Conservation (phyloP, 495 filamentous ascomycete genomes). For the Sphaerosporella brunnea region DNA sequence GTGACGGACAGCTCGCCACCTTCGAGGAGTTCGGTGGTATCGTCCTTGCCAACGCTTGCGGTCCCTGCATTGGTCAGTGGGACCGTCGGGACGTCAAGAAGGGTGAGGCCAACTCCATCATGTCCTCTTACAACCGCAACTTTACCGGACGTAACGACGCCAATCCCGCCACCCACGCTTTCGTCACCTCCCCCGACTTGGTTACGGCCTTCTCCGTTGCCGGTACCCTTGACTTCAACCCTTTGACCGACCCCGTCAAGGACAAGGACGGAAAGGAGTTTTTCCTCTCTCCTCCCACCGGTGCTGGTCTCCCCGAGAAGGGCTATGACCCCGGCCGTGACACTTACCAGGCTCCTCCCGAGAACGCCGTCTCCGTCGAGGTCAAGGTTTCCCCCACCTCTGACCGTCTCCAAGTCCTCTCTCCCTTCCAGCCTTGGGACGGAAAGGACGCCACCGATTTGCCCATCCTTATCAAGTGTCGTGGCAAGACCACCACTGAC, state of each 20-base stretch:
- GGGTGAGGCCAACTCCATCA: constrained; percentile 89
- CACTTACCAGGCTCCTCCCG: constrained; percentile 93
- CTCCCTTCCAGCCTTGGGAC: constrained; percentile 75
- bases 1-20: constrained; percentile 88
- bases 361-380: constrained; percentile 48
- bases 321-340: constrained; percentile 89
- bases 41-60: constrained; percentile 92
- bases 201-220: constrained; percentile 85
- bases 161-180: constrained; percentile 95
- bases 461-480: constrained; percentile 91
- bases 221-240: constrained; percentile 90
- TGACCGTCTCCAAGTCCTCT: constrained; percentile 85
- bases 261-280: constrained; percentile 97
- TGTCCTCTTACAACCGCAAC: constrained; percentile 97
- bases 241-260: constrained; percentile 81
- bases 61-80: constrained; percentile 70
- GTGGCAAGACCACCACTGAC: constrained; percentile 98
- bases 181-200: constrained; percentile 95
- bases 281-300: constrained; percentile 58
- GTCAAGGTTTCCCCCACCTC: constrained; percentile 78
- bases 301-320: constrained; percentile 57
- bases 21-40: constrained; percentile 96
- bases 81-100: constrained; percentile 89
- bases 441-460: constrained; percentile 79
- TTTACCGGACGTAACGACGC: constrained; percentile 99